Conservation (phyloP, 2,329 filamentous ascomycete genomes). For the Amesomyces nigricolor region DNA sequence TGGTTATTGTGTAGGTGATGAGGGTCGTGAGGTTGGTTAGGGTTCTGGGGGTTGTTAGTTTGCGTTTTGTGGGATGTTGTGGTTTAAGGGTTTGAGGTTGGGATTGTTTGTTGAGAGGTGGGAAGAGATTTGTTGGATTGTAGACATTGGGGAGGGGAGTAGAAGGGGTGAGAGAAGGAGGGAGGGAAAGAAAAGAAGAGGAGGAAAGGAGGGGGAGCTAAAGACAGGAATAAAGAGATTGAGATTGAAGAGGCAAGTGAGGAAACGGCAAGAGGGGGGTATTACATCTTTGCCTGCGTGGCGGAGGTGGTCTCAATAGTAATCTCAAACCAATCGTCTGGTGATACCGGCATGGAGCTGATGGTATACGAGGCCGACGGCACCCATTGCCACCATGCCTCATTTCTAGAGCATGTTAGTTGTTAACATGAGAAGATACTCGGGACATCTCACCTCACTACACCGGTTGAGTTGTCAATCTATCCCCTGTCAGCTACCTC, state of each 20-base stretch:
- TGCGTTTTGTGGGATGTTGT: too few relatives aligned
- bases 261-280: neutral
- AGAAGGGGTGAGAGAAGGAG: too few relatives aligned
- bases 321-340: slow-evolving; percentile 27
- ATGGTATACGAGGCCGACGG: slow-evolving; percentile 19
- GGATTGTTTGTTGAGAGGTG: neutral
- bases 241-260: too few relatives aligned
- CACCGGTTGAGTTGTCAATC: slow-evolving; percentile 22
- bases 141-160: neutral
- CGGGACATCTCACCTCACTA: slow-evolving; percentile 12
- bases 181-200: too few relatives aligned
- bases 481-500: neutral
- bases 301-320: slow-evolving; percentile 23
- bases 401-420: slow-evolving; percentile 8
- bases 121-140: neutral
- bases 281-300: slow-evolving; percentile 21
- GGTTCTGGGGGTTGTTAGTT: slow-evolving; percentile 7
- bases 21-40: slow-evolving; percentile 21
- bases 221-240: too few relatives aligned
- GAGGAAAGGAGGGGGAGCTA: too few relatives aligned
- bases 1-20: slow-evolving; percentile 13
- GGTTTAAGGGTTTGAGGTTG: neutral
- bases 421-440: neutral
- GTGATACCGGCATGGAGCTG: slow-evolving; percentile 21
- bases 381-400: slow-evolving; percentile 27